Percentiles rank a stretch among this genome's conserved stretches.
Conservation (phyloP, 192 early-diverging fungal genomes). For the Ambispora gerdemannii region DNA sequence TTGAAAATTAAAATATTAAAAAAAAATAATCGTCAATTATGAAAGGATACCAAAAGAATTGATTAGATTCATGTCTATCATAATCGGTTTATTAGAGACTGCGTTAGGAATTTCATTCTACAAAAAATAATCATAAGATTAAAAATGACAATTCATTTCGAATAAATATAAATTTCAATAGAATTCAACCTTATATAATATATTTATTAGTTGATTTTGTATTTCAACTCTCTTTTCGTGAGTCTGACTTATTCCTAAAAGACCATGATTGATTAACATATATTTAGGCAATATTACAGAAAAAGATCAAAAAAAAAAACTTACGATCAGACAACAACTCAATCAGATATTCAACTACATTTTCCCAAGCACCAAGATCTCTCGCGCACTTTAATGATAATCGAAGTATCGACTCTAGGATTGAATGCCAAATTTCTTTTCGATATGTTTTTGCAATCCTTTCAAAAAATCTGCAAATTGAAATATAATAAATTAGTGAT, state of each 20-base stretch:
- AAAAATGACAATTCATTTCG: too few species aligned
- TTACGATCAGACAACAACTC: conserved; percentile 61
- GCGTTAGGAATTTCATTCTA: neutral
- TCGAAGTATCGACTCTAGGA: conserved; percentile 65
- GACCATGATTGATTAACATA: neutral
- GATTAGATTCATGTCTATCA: conserved; percentile 25
- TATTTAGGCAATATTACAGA: neutral
- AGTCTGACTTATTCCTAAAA: conserved; percentile 30
- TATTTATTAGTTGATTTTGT: conserved; percentile 38
- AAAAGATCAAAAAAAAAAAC: neutral
- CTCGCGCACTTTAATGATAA: conserved; percentile 70
- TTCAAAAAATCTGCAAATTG: conserved; percentile 73
- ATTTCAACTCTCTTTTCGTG: conserved; percentile 33
- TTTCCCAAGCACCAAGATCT: conserved; percentile 57
- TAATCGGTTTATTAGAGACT: neutral
- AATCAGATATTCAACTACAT: conserved; percentile 64
- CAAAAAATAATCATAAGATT: neutral
- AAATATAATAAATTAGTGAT: neutral
- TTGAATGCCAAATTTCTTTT: conserved; percentile 74
- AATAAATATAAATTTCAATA: too few species aligned
- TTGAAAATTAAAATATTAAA: too few species aligned
- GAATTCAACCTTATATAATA: conserved; percentile 11
- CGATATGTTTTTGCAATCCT: conserved; percentile 85
- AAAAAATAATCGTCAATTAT: neutral
- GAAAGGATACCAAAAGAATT: conserved; percentile 21